Base-by-base conservation (phyloP, 148 eudicot genomes). In the Linanthus parryae region DNA sequence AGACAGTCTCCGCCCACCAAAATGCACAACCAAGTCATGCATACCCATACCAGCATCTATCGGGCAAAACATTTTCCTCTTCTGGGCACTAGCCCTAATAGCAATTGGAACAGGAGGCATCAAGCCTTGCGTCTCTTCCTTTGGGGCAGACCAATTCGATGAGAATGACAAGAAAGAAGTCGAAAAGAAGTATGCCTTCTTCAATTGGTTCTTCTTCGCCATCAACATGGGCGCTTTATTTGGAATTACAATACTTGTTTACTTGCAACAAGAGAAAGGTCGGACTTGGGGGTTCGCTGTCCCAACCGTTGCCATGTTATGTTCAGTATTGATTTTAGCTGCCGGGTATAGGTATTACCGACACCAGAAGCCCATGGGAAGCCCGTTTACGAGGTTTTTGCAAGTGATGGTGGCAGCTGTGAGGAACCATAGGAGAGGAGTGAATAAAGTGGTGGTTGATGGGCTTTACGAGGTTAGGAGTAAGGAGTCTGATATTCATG, bases 191-290 rank as follows among this genome's bases (percentile, higher is more conserved):
- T n/a, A n/a, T n/a, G n/a, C n/a, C n/a, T n/a, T 48, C 12, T n/a
- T 26, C 3, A n/a, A 48, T 16, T 28, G 83, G 83, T 77, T 77
- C 54, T 77, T 77, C 62, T 69, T 66, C 13, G 78, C 72, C 36
- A 70, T 77, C 56, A 77, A 73, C 71, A 70, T 70, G 73, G 83
- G 83, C 5, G 78, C 67, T 3, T 58, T 77, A 3, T 14, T 73
- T 8, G 83, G 83, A 0, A 66, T 77, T 28, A 73, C 78, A 0
- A n/a, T 73, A 15, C 6, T 73, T 38, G 78, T 77, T 16, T 77
- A 73, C 31, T 7, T 69, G 8, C 67, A 66, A 48, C 70, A 62
- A 4, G 42, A 74, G 34, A 65, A 58, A 2, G 83, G 83, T 0
- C 74, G 69, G 69, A 53, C 54, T 12, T 68, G 72, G 69, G 87